Conservation (phyloP, 441 rosid species). For the Macaranga tanarius region DNA sequence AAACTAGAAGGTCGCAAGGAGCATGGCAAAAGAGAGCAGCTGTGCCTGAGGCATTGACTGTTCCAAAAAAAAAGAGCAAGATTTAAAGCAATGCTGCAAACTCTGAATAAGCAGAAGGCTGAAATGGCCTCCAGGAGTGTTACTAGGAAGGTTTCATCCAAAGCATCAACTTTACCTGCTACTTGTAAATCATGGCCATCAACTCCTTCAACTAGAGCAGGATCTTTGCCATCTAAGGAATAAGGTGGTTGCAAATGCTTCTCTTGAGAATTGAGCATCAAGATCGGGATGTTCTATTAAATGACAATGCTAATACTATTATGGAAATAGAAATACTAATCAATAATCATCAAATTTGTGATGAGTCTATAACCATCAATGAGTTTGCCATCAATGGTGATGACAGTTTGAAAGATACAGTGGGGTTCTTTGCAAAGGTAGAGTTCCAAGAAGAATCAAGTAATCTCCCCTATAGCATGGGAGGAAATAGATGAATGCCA, state of each 20-base stretch:
- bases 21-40: constrained; percentile 33
- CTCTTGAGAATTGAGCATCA: constrained; percentile 31
- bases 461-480: constrained; percentile 61
- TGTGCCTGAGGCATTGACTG: constrained; percentile 28
- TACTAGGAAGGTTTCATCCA: constrained; percentile 40
- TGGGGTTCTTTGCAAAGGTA: constrained; percentile 22
- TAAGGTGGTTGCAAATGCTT: constrained; percentile 32
- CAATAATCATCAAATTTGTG: constrained; percentile 28
- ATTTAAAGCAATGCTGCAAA: constrained; percentile 51
- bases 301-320: constrained; percentile 25
- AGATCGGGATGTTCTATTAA: constrained; percentile 27
- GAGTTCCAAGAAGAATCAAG: constrained; percentile 43
- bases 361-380: constrained; percentile 26
- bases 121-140: constrained; percentile 41
- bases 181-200: constrained; percentile 66
- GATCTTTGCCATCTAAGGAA: constrained; percentile 38
- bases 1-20: constrained; percentile 40
- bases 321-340: constrained; percentile 32
- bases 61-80: constrained; percentile 49
- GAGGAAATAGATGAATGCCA: constrained; percentile 57
- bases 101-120: constrained; percentile 51
- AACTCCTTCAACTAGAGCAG: constrained; percentile 45
- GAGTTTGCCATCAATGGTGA: constrained; percentile 30
- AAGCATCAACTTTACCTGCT: constrained; percentile 40
- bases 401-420: constrained; percentile 29